Percentiles rank a stretch among this genome's conserved stretches.
Conservation (phyloP, 306 rosid genomes). For the Chamaecrista fasciculata region DNA sequence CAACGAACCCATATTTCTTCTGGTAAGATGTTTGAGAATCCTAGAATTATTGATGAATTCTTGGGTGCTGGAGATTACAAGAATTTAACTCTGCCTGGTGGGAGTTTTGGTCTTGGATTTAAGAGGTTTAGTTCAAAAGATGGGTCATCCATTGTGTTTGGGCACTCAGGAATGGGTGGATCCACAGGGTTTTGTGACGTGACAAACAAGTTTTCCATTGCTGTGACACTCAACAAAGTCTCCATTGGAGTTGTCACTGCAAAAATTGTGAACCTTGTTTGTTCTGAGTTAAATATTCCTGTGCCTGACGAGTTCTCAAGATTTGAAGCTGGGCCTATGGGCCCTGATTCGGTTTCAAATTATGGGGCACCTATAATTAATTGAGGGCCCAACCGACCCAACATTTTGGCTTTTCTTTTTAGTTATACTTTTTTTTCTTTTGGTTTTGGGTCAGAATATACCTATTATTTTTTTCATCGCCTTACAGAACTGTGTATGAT, state of each 20-base stretch:
- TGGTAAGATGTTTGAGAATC: conserved; percentile 51
- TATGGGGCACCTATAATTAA: conserved; percentile 61
- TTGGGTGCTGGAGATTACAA: conserved; percentile 67
- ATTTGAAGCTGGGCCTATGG: conserved; percentile 30
- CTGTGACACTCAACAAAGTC: conserved; percentile 87
- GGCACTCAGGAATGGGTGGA: conserved; percentile 98
- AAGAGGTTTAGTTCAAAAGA: conserved; percentile 57
- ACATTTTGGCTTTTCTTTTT: conserved; percentile 13
- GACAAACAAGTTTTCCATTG: conserved; percentile 66
- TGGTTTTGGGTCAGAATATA: no score
- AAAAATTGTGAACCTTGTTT: conserved; percentile 62
- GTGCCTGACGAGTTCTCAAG: conserved; percentile 61
- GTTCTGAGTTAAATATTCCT: conserved; percentile 88
- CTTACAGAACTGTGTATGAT: not conserved
- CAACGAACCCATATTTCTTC: conserved; percentile 18
- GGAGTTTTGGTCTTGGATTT: conserved; percentile 81
- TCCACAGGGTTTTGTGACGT: conserved; percentile 78
- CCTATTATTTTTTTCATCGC: conserved; percentile 5
- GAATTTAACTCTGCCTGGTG: conserved; percentile 51
- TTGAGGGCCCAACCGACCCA: conserved; percentile 42
- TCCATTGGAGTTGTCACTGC: conserved; percentile 69
- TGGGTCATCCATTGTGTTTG: conserved; percentile 66
- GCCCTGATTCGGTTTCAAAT: conserved; percentile 28
- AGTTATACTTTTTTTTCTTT: no score
- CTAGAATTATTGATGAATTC: conserved; percentile 75